phyloP scores from a whole-genome alignment of 805 yeast species.

The Sungouiozyma intestinalis region DNA sequence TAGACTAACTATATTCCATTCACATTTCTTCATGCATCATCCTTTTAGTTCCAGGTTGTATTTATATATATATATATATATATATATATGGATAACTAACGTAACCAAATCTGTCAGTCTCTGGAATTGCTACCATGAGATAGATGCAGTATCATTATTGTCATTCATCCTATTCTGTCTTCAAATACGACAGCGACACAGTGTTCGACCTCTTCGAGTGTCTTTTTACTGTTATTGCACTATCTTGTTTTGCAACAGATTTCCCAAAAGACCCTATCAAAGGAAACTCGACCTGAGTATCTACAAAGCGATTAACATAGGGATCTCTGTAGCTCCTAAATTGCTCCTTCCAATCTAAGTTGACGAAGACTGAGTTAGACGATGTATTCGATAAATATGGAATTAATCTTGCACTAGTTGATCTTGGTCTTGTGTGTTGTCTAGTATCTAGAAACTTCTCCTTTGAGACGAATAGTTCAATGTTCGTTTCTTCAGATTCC shows the following conservation, averaged over 20 bases:
- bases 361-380: background rate
- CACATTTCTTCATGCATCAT: too few species aligned
- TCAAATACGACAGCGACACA: background rate
- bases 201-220: background rate
- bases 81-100: too few species aligned
- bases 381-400: conserved; percentile 1
- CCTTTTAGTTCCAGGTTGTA: too few species aligned
- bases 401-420: conserved; percentile 11
- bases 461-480: conserved; percentile 10
- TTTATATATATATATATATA: too few species aligned
- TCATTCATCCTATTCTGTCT: background rate
- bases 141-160: background rate
- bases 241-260: background rate
- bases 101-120: too few species aligned
- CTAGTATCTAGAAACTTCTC: background rate
- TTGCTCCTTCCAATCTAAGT: background rate
- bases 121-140: too few species aligned
- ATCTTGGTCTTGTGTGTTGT: conserved; percentile 3
- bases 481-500: conserved; percentile 16
- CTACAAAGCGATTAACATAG: background rate
- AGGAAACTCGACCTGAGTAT: background rate
- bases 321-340: background rate
- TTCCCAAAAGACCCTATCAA: background rate
- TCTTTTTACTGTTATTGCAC: background rate
- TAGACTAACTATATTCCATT: too few species aligned